Evolutionary conservation across 2,329 filamentous ascomycete species (phyloP), one percentile per base, ranked within the genome.

Genomic region (Exophiala alcalophila): DNA sequence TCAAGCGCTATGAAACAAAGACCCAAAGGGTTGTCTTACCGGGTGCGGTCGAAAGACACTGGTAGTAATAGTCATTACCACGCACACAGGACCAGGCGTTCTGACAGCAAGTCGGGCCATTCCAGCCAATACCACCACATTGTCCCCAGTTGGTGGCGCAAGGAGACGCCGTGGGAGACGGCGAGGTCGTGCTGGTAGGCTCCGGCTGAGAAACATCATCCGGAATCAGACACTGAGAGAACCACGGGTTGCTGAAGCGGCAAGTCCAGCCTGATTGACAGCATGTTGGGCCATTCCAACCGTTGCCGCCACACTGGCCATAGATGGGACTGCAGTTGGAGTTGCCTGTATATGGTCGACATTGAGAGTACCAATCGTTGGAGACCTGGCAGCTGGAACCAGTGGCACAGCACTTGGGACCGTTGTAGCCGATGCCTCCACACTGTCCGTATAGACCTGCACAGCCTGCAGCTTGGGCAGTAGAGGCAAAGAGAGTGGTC

Each of bases 321-420:
- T 44, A 16, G 21, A n/a, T 30, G n/a, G 34, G 14, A 15, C 11
- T 38, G 40, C 36, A 19, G 14, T 38, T 12, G 26, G 40, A 2
- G 19, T 23, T 29, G 16, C 28, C 33, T 2, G 26, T 14, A 10
- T 35, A 32, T 19, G 42, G 28, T 1, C 34, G 30, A 56, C 71
- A 73, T 62, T 74, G 71, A 19, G 55, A 66, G 61, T 73, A 74
- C 56, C 66, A 74, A 5, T 61, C 56, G 60, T 73, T 73, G 41
- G 54, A 55, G 16, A 57, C 53, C 23, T 58, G 58, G 59, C 71
- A 74, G 5, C 58, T 59, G 16, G 47, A 49, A 20, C 70, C 70
- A 19, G 58, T 44, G 4, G 59, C 63, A 40, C 70, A 74, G 9
- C 47, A 39, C 3, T 62, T 68, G 4, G 65, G 33, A 12, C 70